Evolutionary conservation across 768 basidiomycete species (phyloP).

Genomic region (Suillus americanus): DNA sequence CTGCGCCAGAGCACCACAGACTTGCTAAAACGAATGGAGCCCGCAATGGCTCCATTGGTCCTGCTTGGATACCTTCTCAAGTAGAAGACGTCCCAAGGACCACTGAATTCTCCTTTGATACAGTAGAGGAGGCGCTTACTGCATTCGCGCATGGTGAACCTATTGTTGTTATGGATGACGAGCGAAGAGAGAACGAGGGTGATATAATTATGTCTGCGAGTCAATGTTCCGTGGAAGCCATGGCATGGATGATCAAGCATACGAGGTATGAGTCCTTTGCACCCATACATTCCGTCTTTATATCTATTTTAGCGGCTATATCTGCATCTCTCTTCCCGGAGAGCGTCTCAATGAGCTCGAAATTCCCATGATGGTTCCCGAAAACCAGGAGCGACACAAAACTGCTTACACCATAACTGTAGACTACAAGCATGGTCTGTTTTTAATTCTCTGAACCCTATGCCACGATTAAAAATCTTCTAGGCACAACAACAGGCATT

Average conservation of each 20-base stretch:
- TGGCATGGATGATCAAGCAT: conserved; percentile 99
- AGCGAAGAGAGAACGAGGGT: conserved; percentile 94
- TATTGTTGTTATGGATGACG: conserved; percentile 97
- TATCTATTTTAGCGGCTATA: conserved; percentile 69
- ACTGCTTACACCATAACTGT: conserved; percentile 97
- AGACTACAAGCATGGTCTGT: conserved; percentile 82
- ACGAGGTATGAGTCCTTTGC: conserved; percentile 64
- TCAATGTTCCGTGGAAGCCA: conserved; percentile 88
- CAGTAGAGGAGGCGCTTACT: conserved; percentile 74
- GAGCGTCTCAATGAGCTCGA: conserved; percentile 74
- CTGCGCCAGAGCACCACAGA: background rate
- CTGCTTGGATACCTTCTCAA: conserved; percentile 24
- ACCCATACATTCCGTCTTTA: conserved; percentile 5
- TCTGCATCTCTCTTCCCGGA: conserved; percentile 83
- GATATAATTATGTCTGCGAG: conserved; percentile 89
- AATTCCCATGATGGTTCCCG: conserved; percentile 92
- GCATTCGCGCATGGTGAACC: conserved; percentile 84
- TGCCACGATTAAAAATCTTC: background rate
- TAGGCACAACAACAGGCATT: conserved; percentile 93
- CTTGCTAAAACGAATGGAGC: background rate
- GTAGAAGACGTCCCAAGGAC: conserved; percentile 17
- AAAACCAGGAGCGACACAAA: conserved; percentile 85
- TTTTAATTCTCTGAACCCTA: background rate
- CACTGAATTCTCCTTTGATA: conserved; percentile 66
- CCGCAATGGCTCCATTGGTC: background rate